These are phyloP conservation scores for Dendrobium nobile DNA, from an alignment of 106 monocot genomes.

Conservation along the genomic window DNA sequence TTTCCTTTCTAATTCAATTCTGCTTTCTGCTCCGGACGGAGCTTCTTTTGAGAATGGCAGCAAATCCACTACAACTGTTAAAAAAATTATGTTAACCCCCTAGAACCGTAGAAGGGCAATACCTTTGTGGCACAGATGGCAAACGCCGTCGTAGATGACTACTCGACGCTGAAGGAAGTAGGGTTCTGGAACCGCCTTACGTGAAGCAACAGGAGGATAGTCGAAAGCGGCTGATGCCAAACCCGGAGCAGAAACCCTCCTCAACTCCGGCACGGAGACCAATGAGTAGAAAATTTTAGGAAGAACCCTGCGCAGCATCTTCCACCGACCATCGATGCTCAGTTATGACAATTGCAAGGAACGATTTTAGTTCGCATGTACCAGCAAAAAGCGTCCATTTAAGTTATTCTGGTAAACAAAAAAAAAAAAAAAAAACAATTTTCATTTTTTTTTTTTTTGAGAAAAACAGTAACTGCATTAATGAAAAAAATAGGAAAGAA, in stretches of 20 bases:
- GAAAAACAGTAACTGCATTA: no score
- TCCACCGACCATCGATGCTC: background rate
- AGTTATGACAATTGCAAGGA: background rate
- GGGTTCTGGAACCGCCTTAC: constrained; percentile 13
- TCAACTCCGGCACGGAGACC: background rate
- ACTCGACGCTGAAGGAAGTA: constrained; percentile 52
- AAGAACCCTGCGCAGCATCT: background rate
- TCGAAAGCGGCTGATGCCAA: background rate
- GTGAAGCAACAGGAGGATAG: background rate
- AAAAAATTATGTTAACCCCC: no score
- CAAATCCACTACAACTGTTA: no score
- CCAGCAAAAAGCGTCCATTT: no score
- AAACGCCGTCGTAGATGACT: constrained; percentile 68
- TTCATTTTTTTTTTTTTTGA: no score
- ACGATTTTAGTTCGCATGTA: no score
- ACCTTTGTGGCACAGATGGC: constrained; percentile 72
- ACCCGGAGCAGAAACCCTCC: background rate
- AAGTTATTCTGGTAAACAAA: no score
- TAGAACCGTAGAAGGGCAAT: background rate
- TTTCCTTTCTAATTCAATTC: no score
- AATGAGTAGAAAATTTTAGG: background rate
- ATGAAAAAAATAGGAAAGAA: no score
- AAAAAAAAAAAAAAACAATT: no score
- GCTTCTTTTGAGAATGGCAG: no score
- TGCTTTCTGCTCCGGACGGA: no score